Conservation (phyloP, 2,329 filamentous ascomycete genomes). For the Aspergillus flavus region DNA sequence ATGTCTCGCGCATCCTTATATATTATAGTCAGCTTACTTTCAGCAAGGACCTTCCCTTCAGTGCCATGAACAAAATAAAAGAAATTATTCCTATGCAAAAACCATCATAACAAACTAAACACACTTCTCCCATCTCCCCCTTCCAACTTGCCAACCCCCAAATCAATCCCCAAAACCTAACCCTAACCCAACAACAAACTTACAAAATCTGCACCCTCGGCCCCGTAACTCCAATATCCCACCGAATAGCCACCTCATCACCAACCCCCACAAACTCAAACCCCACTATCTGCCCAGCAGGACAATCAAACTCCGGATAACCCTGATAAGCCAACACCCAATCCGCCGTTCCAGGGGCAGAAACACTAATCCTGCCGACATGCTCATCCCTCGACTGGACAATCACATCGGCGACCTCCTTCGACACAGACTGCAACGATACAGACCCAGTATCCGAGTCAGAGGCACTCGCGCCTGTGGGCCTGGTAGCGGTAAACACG, state of each 20-base stretch:
- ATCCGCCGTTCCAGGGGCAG: slow-evolving; percentile 19
- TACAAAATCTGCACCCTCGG: slow-evolving; percentile 22
- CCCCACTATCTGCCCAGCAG: slow-evolving; percentile 22
- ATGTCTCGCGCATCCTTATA: not conserved
- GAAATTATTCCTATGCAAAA: not conserved
- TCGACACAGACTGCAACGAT: not conserved
- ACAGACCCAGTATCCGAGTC: not conserved
- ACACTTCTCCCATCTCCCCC: not conserved
- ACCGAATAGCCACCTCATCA: slow-evolving; percentile 24
- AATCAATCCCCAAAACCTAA: not conserved
- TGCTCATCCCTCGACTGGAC: slow-evolving; percentile 21
- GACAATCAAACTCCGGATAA: slow-evolving; percentile 27
- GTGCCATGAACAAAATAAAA: not conserved
- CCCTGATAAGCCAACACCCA: slow-evolving; percentile 24
- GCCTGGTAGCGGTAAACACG: slow-evolving; percentile 28
- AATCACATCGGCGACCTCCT: slow-evolving; percentile 10
- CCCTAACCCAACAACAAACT: not conserved
- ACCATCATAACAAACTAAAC: not conserved
- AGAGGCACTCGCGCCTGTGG: slow-evolving; percentile 9
- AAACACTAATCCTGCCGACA: slow-evolving; percentile 20
- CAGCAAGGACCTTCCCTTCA: not conserved
- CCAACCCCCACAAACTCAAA: slow-evolving; percentile 30
- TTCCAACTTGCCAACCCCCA: not conserved
- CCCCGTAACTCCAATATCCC: slow-evolving; percentile 29
- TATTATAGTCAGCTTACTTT: not conserved